Conservation (phyloP, 2,329 filamentous ascomycete species). For the Apiospora marii region DNA sequence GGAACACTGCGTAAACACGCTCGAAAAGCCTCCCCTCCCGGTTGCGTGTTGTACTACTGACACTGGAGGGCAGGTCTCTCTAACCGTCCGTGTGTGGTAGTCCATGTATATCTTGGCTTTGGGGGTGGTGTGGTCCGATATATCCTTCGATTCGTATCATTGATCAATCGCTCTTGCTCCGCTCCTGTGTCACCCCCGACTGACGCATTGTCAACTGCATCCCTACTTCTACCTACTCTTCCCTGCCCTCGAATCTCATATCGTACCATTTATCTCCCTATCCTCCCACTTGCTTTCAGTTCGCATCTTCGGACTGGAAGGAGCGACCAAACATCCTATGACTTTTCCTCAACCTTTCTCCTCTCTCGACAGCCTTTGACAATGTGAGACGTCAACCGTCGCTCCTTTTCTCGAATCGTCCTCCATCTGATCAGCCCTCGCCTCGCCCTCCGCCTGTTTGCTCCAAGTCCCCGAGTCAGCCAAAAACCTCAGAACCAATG, state of each 20-base stretch:
- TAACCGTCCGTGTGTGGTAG: neutral
- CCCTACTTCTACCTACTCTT: conserved; percentile 10
- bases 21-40: neutral
- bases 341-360: neutral
- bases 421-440: neutral
- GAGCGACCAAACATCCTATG: neutral
- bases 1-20: neutral
- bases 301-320: neutral
- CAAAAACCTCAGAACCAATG: neutral
- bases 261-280: neutral
- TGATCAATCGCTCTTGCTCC: conserved; percentile 24
- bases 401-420: conserved; percentile 7
- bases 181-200: conserved; percentile 15
- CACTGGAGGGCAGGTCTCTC: neutral
- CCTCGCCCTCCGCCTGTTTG: neutral
- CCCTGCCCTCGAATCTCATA: neutral
- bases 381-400: conserved; percentile 13
- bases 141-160: conserved; percentile 13
- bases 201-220: neutral
- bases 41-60: conserved; percentile 6
- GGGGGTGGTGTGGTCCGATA: conserved; percentile 22
- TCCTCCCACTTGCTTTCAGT: neutral
- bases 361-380: neutral
- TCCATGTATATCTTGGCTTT: conserved; percentile 8
- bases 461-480: neutral